These are phyloP conservation scores for Pochonia chlamydosporia DNA, from an alignment of 2,329 filamentous ascomycete species.

Conservation along the genomic window DNA sequence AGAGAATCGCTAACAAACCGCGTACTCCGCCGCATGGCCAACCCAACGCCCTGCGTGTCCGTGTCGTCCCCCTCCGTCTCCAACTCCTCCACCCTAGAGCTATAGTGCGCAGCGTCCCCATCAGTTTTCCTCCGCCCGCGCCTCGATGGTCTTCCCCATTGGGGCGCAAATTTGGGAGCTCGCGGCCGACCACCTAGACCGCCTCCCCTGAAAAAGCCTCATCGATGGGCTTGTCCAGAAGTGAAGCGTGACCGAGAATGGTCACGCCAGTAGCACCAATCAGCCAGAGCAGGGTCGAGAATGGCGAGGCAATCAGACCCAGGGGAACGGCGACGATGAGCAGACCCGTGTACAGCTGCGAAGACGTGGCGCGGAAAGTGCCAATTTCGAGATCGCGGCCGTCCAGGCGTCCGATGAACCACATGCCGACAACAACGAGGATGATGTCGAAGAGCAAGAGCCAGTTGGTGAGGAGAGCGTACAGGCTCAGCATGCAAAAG, in stretches of 20 bases:
- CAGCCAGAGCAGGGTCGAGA: constrained; percentile 85
- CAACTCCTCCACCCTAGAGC: constrained; percentile 58
- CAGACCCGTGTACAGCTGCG: constrained; percentile 89
- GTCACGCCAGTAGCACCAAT: constrained; percentile 91
- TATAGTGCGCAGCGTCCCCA: constrained; percentile 36
- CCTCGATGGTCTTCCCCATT: constrained; percentile 99
- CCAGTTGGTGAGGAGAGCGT: constrained; percentile 85
- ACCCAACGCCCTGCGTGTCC: constrained; percentile 50
- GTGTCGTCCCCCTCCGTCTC: constrained; percentile 53
- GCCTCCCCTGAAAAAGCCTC: constrained; percentile 99
- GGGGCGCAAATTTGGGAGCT: constrained; percentile 92
- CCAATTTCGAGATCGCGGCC: constrained; percentile 86
- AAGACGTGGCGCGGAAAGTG: constrained; percentile 74
- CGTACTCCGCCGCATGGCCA: constrained; percentile 37
- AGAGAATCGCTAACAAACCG: constrained; percentile 55
- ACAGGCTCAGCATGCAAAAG: constrained; percentile 93
- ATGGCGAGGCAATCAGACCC: constrained; percentile 77
- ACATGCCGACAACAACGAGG: constrained; percentile 81
- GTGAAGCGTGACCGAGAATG: constrained; percentile 88
- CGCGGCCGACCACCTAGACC: constrained; percentile 99
- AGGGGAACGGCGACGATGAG: constrained; percentile 79
- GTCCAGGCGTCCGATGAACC: constrained; percentile 82
- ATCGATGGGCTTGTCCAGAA: constrained; percentile 99
- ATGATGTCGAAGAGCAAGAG: constrained; percentile 87
- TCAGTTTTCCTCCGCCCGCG: constrained; percentile 63